phyloP scores from a whole-genome alignment of 768 basidiomycete genomes.

The Rhizopogon vesiculosus region DNA sequence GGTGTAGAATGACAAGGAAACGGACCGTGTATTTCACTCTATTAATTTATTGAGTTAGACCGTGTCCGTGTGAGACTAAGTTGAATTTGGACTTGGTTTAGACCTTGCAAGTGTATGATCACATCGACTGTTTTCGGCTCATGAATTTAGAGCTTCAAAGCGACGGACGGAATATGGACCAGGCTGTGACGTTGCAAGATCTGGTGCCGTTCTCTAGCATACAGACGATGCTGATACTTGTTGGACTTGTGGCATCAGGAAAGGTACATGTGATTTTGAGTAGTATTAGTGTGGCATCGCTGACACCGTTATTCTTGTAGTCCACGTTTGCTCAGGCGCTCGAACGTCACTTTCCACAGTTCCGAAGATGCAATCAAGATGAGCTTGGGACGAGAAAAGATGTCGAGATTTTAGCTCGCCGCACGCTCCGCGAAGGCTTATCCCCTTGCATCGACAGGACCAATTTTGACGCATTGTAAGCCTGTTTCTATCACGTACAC shows the following conservation, averaged over 20 bases:
- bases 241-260: slow-evolving; percentile 71
- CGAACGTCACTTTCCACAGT: slow-evolving; percentile 51
- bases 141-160: too few relatives aligned
- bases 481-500: slow-evolving; percentile 6
- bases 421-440: slow-evolving; percentile 47
- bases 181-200: background rate
- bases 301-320: slow-evolving; percentile 19
- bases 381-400: slow-evolving; percentile 62
- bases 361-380: slow-evolving; percentile 76
- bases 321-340: slow-evolving; percentile 74
- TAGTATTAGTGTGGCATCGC: background rate
- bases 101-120: background rate
- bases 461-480: slow-evolving; percentile 66
- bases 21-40: background rate
- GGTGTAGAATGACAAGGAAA: slow-evolving; percentile 11
- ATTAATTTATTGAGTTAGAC: background rate
- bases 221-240: slow-evolving; percentile 63
- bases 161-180: background rate
- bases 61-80: background rate
- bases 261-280: slow-evolving; percentile 43
- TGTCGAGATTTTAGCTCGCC: slow-evolving; percentile 59
- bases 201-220: slow-evolving; percentile 20
- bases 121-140: background rate
- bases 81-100: background rate
- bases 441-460: slow-evolving; percentile 81